Percentiles rank a stretch among this genome's conserved stretches.
phyloP scores from a whole-genome alignment of 2,329 filamentous ascomycete species.

The Alternaria longipes region DNA sequence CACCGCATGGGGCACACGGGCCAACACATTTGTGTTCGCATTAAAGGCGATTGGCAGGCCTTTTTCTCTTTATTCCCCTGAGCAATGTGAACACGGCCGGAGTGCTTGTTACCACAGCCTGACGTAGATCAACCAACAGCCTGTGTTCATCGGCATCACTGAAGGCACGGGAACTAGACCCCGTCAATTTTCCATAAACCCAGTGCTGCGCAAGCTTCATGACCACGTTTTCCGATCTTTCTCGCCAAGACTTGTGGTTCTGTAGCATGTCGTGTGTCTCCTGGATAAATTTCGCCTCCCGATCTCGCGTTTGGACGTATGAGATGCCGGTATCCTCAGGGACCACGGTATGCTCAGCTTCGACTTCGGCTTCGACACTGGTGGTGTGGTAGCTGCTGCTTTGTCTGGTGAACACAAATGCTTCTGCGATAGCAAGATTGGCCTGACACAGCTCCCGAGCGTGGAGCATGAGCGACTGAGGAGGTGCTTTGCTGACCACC shows the following conservation, averaged over 20 bases:
- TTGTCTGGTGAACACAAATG: conserved; percentile 1
- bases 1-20: no score
- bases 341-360: conserved; percentile 1
- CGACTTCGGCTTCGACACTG: background rate
- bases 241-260: background rate
- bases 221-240: background rate
- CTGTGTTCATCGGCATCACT: conserved; percentile 1
- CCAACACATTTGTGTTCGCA: background rate
- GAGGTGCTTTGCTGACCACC: background rate
- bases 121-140: conserved; percentile 13
- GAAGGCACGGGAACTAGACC: background rate
- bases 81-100: background rate
- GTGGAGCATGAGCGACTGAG: conserved; percentile 2
- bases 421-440: conserved; percentile 16
- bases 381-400: background rate
- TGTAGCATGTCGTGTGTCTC: background rate
- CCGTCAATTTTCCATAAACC: conserved; percentile 5
- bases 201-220: conserved; percentile 12
- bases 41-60: background rate
- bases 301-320: background rate
- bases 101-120: conserved; percentile 8
- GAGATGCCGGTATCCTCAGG: background rate
- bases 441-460: conserved; percentile 10
- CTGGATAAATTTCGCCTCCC: rapidly evolving
- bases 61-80: conserved; percentile 10